Percentiles rank a stretch among this genome's conserved stretches.
phyloP scores from a whole-genome alignment of 306 rosid species.

The Lathyrus tuberosus region DNA sequence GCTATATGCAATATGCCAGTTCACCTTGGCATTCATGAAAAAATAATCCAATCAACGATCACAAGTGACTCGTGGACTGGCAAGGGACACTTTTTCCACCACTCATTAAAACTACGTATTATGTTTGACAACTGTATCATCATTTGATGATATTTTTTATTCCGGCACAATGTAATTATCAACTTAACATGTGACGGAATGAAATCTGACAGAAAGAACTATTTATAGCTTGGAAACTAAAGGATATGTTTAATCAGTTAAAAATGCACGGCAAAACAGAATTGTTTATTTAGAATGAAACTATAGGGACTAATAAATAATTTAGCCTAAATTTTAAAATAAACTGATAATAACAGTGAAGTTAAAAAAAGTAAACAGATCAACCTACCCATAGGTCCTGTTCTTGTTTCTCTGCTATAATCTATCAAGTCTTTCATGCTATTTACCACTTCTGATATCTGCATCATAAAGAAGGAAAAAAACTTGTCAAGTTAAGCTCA shows the following conservation, averaged over 20 bases:
- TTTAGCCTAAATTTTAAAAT: neutral
- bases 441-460: conserved; percentile 97
- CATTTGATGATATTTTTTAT: no score
- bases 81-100: conserved; percentile 1
- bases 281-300: conserved; percentile 4
- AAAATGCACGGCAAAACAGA: neutral
- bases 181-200: neutral
- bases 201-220: neutral
- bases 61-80: neutral
- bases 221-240: conserved; percentile 1
- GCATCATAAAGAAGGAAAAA: conserved; percentile 35
- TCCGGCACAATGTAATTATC: neutral
- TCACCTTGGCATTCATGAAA: neutral
- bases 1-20: neutral
- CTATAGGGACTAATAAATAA: conserved; percentile 10
- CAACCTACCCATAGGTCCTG: conserved; percentile 92
- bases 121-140: no score
- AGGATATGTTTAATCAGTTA: neutral
- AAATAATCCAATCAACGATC: neutral
- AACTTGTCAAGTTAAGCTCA: neutral
- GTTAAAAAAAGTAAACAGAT: conserved; percentile 26
- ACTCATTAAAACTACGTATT: neutral
- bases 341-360: conserved; percentile 4
- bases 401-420: conserved; percentile 83
- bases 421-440: conserved; percentile 98